A percentile compares a stretch with the other conserved stretches of the same genome.
Conservation (phyloP, 2,329 filamentous ascomycete genomes). For the Arthroderma uncinatum region DNA sequence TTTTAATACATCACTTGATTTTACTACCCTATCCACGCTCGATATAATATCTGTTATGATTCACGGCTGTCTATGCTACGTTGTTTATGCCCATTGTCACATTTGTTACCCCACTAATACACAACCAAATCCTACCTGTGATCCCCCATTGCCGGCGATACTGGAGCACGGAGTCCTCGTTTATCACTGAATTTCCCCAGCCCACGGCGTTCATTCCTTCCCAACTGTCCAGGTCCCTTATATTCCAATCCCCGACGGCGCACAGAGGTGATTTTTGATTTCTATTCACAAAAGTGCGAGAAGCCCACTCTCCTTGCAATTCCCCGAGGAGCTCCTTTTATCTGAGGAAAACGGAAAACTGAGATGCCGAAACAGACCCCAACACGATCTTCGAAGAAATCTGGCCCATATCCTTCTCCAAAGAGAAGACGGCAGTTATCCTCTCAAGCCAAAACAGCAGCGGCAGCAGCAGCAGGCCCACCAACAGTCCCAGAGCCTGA, state of each 20-base stretch:
- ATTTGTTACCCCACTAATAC: neutral
- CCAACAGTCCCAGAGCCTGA: constrained; percentile 1
- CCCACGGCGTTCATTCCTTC: neutral
- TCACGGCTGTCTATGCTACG: neutral
- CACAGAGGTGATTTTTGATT: neutral
- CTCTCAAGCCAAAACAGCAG: neutral
- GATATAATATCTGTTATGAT: neutral
- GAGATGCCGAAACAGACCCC: constrained; percentile 17
- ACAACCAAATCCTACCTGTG: neutral
- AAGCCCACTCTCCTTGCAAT: constrained; percentile 3
- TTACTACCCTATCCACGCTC: neutral
- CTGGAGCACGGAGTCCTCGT: neutral
- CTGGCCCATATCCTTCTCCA: constrained; percentile 12
- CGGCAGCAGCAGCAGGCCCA: neutral
- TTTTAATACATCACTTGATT: neutral
- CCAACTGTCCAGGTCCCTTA: neutral
- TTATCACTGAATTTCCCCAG: neutral
- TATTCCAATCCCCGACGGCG: neutral
- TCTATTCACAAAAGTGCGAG: constrained; percentile 4
- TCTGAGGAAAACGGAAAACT: constrained; percentile 9
- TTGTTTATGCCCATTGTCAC: neutral
- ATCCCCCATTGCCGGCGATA: neutral
- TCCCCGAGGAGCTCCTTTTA: constrained; percentile 3
- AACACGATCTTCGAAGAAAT: constrained; percentile 10
- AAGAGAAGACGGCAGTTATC: neutral